phyloP scores from a whole-genome alignment of 805 yeast genomes.

The Scheffersomyces lignosus region DNA sequence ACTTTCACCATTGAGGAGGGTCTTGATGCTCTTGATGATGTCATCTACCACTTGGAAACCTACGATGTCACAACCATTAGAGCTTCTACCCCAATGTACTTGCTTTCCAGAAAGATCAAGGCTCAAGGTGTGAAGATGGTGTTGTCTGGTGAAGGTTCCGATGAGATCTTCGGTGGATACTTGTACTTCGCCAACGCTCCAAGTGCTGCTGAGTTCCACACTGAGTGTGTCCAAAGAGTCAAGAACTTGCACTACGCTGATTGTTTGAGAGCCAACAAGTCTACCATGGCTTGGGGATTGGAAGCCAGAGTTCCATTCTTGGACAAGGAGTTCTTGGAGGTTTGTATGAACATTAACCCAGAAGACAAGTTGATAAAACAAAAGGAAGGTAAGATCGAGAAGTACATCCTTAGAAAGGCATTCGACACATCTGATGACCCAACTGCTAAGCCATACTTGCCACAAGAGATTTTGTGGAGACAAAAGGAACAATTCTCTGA shows the following conservation, averaged over 20 bases:
- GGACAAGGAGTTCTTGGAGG: constrained; percentile 88
- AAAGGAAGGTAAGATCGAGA: constrained; percentile 80
- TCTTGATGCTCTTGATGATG: constrained; percentile 91
- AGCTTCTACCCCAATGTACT: constrained; percentile 99
- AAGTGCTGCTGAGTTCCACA: constrained; percentile 86
- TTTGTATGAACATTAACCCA: constrained; percentile 94
- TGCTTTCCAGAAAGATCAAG: constrained; percentile 92
- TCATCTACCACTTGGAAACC: constrained; percentile 93
- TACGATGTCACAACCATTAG: constrained; percentile 98
- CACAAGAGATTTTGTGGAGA: constrained; percentile 97
- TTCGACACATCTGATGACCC: constrained; percentile 91
- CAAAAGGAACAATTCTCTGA: constrained; percentile 99
- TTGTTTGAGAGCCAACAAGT: constrained; percentile 98
- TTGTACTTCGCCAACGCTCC: constrained; percentile 97
- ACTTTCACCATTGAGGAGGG: constrained; percentile 97
- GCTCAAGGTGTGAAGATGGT: constrained; percentile 99
- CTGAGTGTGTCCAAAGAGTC: constrained; percentile 93
- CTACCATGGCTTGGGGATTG: constrained; percentile 99
- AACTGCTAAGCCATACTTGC: constrained; percentile 77
- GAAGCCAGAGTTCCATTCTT: constrained; percentile 99
- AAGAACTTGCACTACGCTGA: constrained; percentile 97
- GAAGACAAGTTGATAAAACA: constrained; percentile 81
- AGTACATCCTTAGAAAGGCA: constrained; percentile 95
- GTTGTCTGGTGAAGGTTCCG: constrained; percentile 97
- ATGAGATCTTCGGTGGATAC: constrained; percentile 98